These are phyloP conservation scores for Magnolia sinica DNA, from an alignment of 164 flowering plant species.

Conservation along the genomic window DNA sequence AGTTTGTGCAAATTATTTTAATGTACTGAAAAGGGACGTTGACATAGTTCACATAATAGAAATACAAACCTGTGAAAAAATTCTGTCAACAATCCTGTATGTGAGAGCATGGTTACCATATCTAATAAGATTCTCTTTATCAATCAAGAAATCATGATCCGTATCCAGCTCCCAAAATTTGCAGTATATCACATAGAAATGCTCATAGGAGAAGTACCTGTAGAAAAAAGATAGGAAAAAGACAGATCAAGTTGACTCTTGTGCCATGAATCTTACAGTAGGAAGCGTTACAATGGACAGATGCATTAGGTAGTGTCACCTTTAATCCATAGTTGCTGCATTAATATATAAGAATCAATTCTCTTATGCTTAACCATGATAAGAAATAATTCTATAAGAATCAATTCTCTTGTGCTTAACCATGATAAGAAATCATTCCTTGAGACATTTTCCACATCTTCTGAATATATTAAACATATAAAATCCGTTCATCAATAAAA, in stretches of 20 bases:
- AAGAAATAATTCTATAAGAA: no score
- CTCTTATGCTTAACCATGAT: no score
- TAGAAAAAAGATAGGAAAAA: not conserved
- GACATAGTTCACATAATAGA: not conserved
- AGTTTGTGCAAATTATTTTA: not conserved
- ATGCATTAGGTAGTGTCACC: no score
- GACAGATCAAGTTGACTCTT: not conserved
- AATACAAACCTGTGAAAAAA: constrained; percentile 81
- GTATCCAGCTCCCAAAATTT: constrained; percentile 97
- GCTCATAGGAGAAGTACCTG: constrained; percentile 96
- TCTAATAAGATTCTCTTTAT: constrained; percentile 86
- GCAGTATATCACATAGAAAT: constrained; percentile 95
- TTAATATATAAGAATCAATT: no score
- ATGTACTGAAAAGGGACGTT: no score
- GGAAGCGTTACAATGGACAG: no score
- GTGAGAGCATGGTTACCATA: constrained; percentile 97
- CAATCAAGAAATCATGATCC: constrained; percentile 90
- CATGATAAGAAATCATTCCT: no score
- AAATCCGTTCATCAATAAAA: no score
- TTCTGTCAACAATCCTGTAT: constrained; percentile 88
- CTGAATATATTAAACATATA: no score
- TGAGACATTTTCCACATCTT: no score
- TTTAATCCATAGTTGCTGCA: no score
- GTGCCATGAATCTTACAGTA: not conserved
- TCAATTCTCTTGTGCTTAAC: no score